Evolutionary conservation across 441 rosid genomes (phyloP).

Genomic region (Erysimum cheiri): DNA sequence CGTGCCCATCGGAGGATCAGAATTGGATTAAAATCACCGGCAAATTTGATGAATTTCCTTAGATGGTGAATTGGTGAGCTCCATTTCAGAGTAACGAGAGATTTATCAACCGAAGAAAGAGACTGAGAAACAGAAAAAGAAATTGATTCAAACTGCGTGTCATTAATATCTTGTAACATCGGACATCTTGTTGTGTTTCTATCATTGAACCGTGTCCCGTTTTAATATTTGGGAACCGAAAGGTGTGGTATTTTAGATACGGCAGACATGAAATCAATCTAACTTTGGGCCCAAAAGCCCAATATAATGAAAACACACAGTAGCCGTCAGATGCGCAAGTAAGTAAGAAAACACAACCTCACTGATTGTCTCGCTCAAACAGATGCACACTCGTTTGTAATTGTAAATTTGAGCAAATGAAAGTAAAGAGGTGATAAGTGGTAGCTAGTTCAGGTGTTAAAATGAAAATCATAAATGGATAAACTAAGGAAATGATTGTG

Average conservation of each 20-base stretch:
- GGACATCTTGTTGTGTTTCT: slow-evolving; percentile 19
- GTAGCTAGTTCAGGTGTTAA: too few relatives aligned
- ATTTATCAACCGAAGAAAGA: slow-evolving; percentile 1
- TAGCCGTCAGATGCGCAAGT: slow-evolving; percentile 17
- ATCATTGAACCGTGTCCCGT: slow-evolving; percentile 3
- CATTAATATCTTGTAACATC: neutral
- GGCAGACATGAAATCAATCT: neutral
- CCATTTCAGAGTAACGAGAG: slow-evolving; percentile 19
- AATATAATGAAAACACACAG: neutral
- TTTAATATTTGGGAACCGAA: slow-evolving; percentile 17
- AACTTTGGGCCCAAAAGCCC: slow-evolving; percentile 17
- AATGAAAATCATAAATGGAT: too few relatives aligned
- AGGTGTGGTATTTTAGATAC: neutral
- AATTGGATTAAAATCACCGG: slow-evolving; percentile 15
- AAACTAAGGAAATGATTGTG: too few relatives aligned
- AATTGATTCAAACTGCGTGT: slow-evolving; percentile 2
- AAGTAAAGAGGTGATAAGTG: too few relatives aligned
- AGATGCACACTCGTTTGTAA: too few relatives aligned
- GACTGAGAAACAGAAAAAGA: slow-evolving; percentile 5
- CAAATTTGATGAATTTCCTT: slow-evolving; percentile 7
- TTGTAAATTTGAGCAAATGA: too few relatives aligned
- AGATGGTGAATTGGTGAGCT: slow-evolving; percentile 25
- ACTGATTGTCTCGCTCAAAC: too few relatives aligned
- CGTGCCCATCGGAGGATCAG: slow-evolving; percentile 53
- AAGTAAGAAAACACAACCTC: neutral